Percentiles rank a stretch among this genome's conserved stretches.
Evolutionary conservation across 164 flowering plant genomes (phyloP).

Genomic region (Sextonia rubra): DNA sequence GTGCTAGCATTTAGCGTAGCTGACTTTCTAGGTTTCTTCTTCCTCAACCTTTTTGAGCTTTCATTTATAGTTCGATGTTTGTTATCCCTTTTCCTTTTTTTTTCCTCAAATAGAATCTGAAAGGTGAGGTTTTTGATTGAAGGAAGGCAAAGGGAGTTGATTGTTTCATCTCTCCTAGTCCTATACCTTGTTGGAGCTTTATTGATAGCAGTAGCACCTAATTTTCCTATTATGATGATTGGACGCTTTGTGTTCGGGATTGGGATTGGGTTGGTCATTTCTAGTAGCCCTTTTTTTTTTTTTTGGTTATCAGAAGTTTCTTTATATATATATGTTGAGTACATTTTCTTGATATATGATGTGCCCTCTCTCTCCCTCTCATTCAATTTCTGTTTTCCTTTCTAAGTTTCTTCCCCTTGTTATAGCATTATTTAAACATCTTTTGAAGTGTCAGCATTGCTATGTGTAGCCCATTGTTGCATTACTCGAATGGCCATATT

Average conservation of each 20-base stretch:
- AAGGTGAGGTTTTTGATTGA: conserved; percentile 14
- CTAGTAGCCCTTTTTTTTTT: background rate
- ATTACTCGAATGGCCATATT: too few relatives aligned
- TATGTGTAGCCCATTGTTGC: too few relatives aligned
- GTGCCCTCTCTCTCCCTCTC: too few relatives aligned
- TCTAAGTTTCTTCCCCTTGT: too few relatives aligned
- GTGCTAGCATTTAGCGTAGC: conserved; percentile 75
- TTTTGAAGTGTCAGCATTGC: too few relatives aligned
- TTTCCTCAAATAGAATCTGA: conserved; percentile 7
- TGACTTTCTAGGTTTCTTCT: conserved; percentile 69
- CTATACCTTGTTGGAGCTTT: conserved; percentile 83
- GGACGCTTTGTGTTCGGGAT: conserved; percentile 82
- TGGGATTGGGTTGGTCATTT: conserved; percentile 89
- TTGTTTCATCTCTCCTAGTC: conserved; percentile 52
- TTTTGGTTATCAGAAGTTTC: background rate
- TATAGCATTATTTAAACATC: too few relatives aligned
- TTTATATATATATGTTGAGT: background rate
- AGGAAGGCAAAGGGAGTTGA: conserved; percentile 95
- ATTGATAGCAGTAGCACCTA: conserved; percentile 70
- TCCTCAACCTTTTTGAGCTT: conserved; percentile 1
- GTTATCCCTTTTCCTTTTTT: too few relatives aligned
- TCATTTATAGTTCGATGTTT: background rate
- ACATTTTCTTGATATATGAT: background rate
- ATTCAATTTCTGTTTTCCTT: too few relatives aligned
- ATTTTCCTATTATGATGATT: conserved; percentile 56